Conservation (phyloP, 2,329 filamentous ascomycete genomes). For the Colletotrichum falcatum region DNA sequence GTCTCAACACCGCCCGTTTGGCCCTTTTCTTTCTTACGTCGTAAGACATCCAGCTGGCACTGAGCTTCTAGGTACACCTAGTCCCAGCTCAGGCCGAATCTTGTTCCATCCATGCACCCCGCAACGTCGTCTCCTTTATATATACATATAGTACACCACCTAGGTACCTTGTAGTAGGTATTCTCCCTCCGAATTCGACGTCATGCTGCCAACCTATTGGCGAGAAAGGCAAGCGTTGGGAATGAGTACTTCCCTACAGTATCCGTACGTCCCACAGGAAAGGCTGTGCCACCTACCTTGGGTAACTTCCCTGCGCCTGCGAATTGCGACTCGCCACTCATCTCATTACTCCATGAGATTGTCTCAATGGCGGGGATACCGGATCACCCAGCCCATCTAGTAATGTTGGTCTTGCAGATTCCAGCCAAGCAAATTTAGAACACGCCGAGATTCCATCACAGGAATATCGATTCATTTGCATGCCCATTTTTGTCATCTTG, state of each 20-base stretch:
- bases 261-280: background rate
- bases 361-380: slow-evolving; percentile 20
- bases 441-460: slow-evolving; percentile 30
- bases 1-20: slow-evolving; percentile 34
- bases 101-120: slow-evolving; percentile 37
- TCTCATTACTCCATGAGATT: slow-evolving; percentile 21
- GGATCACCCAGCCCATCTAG: slow-evolving; percentile 19
- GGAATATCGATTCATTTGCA: slow-evolving; percentile 26
- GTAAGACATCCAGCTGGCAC: slow-evolving; percentile 20
- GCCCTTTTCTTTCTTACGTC: slow-evolving; percentile 22
- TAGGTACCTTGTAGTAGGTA: too few relatives aligned
- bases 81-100: slow-evolving; percentile 22
- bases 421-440: slow-evolving; percentile 36
- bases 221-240: slow-evolving; percentile 3
- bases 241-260: too few relatives aligned
- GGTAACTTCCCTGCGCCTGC: slow-evolving; percentile 1
- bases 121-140: slow-evolving; percentile 23
- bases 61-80: slow-evolving; percentile 2
- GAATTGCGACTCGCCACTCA: slow-evolving; percentile 12
- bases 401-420: slow-evolving; percentile 2
- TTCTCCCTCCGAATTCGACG: slow-evolving; percentile 31
- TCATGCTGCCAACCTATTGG: slow-evolving; percentile 28
- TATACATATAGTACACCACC: too few relatives aligned
- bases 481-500: slow-evolving; percentile 39
- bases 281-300: too few relatives aligned